These are phyloP conservation scores for Diplodia mutila DNA, from an alignment of 2,329 filamentous ascomycete species.

Conservation along the genomic window DNA sequence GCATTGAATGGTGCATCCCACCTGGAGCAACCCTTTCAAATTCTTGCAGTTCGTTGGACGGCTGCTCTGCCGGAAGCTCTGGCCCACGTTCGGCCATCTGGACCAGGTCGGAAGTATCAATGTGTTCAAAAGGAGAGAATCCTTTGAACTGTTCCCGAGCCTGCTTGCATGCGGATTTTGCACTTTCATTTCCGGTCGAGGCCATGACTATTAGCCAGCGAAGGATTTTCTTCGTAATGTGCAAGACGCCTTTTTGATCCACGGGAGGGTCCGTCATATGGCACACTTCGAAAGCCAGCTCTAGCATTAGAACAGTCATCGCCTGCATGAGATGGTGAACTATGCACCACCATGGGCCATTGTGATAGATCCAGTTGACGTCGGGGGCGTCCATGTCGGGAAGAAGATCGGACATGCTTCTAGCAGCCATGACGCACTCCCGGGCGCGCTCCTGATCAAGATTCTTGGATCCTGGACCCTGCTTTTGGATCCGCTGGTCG, in stretches of 20 bases:
- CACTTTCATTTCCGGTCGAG: conserved; percentile 23
- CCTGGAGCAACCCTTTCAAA: neutral
- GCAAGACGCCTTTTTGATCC: conserved; percentile 29
- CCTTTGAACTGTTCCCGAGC: conserved; percentile 7
- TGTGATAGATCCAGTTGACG: conserved; percentile 33
- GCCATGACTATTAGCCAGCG: conserved; percentile 41
- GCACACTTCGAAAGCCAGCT: conserved; percentile 37
- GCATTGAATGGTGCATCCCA: neutral
- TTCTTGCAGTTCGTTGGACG: neutral
- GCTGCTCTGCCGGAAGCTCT: neutral
- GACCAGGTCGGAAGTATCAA: conserved; percentile 5
- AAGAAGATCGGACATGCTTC: conserved; percentile 38
- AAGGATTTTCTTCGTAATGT: conserved; percentile 38
- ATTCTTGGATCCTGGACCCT: conserved; percentile 35
- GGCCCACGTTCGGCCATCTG: conserved; percentile 13
- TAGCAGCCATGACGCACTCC: conserved; percentile 41
- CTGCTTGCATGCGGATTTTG: conserved; percentile 15
- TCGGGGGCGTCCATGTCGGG: conserved; percentile 36
- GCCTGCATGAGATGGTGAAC: conserved; percentile 47
- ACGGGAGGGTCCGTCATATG: conserved; percentile 34
- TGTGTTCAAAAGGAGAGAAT: conserved; percentile 1
- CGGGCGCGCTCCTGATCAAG: conserved; percentile 40
- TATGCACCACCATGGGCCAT: conserved; percentile 47
- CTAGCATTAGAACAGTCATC: conserved; percentile 42
- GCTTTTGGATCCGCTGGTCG: conserved; percentile 37